Evolutionary conservation across 202 grass and related monocot genomes (phyloP).

Genomic region (Tripidium arundinaceum): DNA sequence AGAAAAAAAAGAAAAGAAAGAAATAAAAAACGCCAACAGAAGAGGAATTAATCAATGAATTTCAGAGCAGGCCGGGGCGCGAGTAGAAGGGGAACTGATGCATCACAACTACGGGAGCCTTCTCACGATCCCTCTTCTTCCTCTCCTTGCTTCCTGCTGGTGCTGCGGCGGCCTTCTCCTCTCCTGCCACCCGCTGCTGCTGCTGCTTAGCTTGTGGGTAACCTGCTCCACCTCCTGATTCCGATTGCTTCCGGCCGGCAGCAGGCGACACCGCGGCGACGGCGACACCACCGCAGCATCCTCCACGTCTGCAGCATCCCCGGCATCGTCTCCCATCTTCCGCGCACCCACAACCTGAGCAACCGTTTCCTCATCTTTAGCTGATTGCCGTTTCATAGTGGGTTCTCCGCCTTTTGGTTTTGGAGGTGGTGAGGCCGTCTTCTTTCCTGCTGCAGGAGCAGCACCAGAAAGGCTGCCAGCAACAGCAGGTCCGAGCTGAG

Average conservation of each 20-base stretch:
- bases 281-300: no score
- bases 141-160: not conserved
- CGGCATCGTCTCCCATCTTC: not conserved
- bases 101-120: slow-evolving; percentile 19
- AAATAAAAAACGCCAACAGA: not conserved
- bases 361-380: not conserved
- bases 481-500: not conserved
- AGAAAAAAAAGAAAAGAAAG: no score
- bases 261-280: no score
- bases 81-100: no score
- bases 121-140: not conserved
- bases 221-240: no score
- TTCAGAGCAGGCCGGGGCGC: not conserved
- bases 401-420: not conserved
- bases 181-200: no score
- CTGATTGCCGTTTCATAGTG: not conserved
- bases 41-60: not conserved
- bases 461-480: not conserved
- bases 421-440: not conserved
- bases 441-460: not conserved
- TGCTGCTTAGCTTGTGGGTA: no score
- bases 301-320: not conserved
- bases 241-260: no score
- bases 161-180: no score
- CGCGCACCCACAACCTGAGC: not conserved